Base-by-base conservation (phyloP, 2,329 filamentous ascomycete genomes). In the Zarea fungicola region DNA sequence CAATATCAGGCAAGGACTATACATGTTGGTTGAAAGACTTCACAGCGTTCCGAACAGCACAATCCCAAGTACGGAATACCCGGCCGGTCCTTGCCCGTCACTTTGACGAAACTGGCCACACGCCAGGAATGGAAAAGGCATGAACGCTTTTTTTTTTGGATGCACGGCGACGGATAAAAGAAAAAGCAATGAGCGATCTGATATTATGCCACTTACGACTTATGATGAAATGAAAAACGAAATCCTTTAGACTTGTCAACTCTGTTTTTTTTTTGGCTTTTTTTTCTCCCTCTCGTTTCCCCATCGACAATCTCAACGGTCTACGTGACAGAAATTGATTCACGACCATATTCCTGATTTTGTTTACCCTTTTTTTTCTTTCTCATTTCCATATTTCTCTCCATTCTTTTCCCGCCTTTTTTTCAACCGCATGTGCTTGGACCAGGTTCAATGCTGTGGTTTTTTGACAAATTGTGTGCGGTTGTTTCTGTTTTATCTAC, bases 21-120 rank as follows among this genome's bases (percentile, higher is more conserved):
- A 65, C 52, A 59, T 57, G n/a, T n/a, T n/a, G 64, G 59, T 66
- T 64, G 64, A 63, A 67, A 65, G 55, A 64, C 66, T 68, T 66
- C 65, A 58, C 64, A 60, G 64, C 64, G 58, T 63, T 58, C 58
- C 55, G 31, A 6, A 34, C 31, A 34, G n/a, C n/a, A 16, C n/a
- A 34, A 29, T 3, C 6, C 23, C 39, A n/a, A n/a, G n/a, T n/a
- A n/a, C n/a, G n/a, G n/a, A n/a, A n/a, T n/a, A n/a, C n/a, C n/a
- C n/a, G n/a, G n/a, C n/a, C n/a, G n/a, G n/a, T n/a, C n/a, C n/a
- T n/a, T n/a, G n/a, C n/a, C n/a, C n/a, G n/a, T n/a, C n/a, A n/a
- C n/a, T n/a, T n/a, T n/a, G n/a, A n/a, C n/a, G n/a, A n/a, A n/a
- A n/a, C n/a, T n/a, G n/a, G n/a, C n/a, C n/a, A n/a, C n/a, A n/a